Percentiles rank a stretch among this genome's conserved stretches.
Conservation (phyloP, 2,329 filamentous ascomycete genomes). For the Stagonosporopsis vannaccii region DNA sequence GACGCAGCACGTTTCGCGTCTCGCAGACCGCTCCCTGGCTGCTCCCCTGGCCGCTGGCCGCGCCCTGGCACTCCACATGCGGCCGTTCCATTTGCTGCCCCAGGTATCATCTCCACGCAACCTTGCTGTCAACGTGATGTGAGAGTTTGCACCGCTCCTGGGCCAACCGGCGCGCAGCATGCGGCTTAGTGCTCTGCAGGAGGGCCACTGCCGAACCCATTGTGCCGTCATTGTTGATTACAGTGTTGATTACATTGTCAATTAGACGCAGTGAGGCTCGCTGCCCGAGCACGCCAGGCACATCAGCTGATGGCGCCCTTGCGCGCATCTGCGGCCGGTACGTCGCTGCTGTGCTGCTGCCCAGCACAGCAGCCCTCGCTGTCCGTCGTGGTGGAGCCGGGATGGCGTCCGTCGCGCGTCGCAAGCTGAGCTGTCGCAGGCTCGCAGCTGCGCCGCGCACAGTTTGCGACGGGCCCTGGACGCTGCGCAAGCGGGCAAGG, state of each 20-base stretch:
- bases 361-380: constrained; percentile 13
- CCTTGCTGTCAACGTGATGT: constrained; percentile 35
- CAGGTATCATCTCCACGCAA: constrained; percentile 31
- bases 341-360: constrained; percentile 29
- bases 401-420: constrained; percentile 33
- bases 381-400: constrained; percentile 5
- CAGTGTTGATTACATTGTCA: constrained; percentile 1
- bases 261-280: constrained; percentile 23
- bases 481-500: constrained; percentile 37
- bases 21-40: constrained; percentile 20
- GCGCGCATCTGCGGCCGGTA: constrained; percentile 30
- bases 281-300: constrained; percentile 8
- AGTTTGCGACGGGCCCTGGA: constrained; percentile 28
- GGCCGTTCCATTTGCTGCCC: constrained; percentile 43
- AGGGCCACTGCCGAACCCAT: constrained; percentile 27
- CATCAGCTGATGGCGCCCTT: constrained; percentile 40
- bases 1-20: constrained; percentile 39
- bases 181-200: constrained; percentile 23
- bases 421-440: constrained; percentile 38
- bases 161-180: constrained; percentile 33
- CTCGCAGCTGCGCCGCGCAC: constrained; percentile 25
- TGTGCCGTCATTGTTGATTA: constrained; percentile 24
- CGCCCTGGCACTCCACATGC: constrained; percentile 27
- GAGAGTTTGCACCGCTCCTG: constrained; percentile 30
- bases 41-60: constrained; percentile 2